A percentile compares a stretch with the other conserved stretches of the same genome.
phyloP scores from a whole-genome alignment of 495 filamentous ascomycete species.

The Aspergillus homomorphus region DNA sequence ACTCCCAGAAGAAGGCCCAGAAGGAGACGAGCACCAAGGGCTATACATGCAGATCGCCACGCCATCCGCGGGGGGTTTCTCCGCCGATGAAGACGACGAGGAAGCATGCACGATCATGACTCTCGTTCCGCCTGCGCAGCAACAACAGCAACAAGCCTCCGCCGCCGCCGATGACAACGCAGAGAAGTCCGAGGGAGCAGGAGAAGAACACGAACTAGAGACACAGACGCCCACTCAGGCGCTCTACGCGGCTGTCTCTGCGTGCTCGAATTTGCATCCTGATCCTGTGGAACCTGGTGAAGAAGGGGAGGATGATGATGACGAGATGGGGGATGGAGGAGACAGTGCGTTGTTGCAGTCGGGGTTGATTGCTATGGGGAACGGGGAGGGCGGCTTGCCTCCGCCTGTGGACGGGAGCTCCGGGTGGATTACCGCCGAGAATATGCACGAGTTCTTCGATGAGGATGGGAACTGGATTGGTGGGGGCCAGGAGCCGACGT shows the following conservation, averaged over 20 bases:
- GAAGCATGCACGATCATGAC: conserved; percentile 71
- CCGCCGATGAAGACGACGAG: conserved; percentile 60
- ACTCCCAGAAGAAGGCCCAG: conserved; percentile 25
- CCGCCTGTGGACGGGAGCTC: conserved; percentile 79
- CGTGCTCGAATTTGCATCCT: conserved; percentile 86
- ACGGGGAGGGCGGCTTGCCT: conserved; percentile 56
- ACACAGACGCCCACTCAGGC: conserved; percentile 42
- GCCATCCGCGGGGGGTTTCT: conserved; percentile 41
- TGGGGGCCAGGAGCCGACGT: conserved; percentile 35
- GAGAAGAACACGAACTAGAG: conserved; percentile 23
- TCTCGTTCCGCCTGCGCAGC: conserved; percentile 53
- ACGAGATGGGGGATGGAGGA: conserved; percentile 41
- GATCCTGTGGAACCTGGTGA: conserved; percentile 58
- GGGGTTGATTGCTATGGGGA: conserved; percentile 28
- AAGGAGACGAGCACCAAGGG: conserved; percentile 46
- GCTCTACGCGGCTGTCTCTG: conserved; percentile 77
- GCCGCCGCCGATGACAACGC: too few relatives aligned
- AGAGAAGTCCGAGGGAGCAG: conserved; percentile 21
- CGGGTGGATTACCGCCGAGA: conserved; percentile 96
- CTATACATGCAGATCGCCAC: conserved; percentile 80
- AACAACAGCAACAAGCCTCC: conserved; percentile 13
- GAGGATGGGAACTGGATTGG: conserved; percentile 61
- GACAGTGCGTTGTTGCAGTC: conserved; percentile 30
- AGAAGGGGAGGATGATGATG: conserved; percentile 47
- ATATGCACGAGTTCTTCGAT: conserved; percentile 77